Evolutionary conservation across 2,329 filamentous ascomycete species (phyloP).

Genomic region (Trichoderma lentiforme): DNA sequence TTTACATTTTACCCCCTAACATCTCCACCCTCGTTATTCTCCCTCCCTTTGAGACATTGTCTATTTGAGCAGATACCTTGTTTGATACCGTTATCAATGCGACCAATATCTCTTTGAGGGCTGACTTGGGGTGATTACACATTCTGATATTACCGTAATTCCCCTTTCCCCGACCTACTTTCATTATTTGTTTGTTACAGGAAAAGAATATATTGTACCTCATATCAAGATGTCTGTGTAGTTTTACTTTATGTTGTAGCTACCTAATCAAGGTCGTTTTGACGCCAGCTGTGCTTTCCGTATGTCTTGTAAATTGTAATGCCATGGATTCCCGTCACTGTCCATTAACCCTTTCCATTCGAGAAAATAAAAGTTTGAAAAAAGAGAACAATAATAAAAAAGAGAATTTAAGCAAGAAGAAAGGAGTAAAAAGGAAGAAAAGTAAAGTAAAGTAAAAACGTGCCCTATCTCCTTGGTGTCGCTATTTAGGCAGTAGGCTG

Average conservation of each 20-base stretch:
- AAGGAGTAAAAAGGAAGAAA: too few relatives aligned
- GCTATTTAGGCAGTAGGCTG: not conserved
- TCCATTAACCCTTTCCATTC: not conserved
- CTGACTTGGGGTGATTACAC: not conserved
- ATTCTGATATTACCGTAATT: conserved; percentile 9
- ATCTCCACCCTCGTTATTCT: conserved; percentile 32
- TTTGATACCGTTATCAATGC: conserved; percentile 25
- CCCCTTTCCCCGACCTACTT: not conserved
- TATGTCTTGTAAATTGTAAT: not conserved
- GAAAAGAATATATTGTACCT: conserved; percentile 8
- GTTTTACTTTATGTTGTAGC: not conserved
- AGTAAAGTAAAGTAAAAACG: not conserved
- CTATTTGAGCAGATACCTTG: conserved; percentile 37
- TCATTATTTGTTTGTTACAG: not conserved
- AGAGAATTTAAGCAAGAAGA: not conserved
- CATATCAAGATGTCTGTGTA: not conserved
- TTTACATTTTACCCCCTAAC: not conserved
- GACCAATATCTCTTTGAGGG: conserved; percentile 11
- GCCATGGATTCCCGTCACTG: not conserved
- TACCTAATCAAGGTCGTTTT: not conserved
- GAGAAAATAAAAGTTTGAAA: not conserved
- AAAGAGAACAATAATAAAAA: not conserved
- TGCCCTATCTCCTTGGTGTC: too few relatives aligned
- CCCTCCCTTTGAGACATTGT: conserved; percentile 28
- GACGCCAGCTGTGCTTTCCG: not conserved